Conservation (phyloP, 306 rosid genomes). For the Mimosa pudica region DNA sequence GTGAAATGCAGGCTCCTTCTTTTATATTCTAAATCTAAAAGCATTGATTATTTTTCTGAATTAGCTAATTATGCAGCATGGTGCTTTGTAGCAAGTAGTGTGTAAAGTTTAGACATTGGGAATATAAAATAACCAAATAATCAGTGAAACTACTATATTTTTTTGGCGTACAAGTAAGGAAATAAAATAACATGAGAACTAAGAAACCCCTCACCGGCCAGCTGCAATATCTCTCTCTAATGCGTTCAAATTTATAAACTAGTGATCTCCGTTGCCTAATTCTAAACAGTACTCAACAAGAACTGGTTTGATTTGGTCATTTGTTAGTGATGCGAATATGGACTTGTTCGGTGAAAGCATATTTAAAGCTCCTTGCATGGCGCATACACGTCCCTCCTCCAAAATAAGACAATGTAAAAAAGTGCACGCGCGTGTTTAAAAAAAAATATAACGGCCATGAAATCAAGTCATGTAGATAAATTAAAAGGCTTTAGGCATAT, state of each 20-base stretch:
- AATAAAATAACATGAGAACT: constrained; percentile 1
- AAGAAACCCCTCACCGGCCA: constrained; percentile 12
- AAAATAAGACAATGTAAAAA: background rate
- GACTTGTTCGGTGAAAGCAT: too few species aligned
- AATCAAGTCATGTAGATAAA: background rate
- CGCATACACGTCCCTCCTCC: too few species aligned
- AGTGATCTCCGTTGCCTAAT: background rate
- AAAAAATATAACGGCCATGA: background rate
- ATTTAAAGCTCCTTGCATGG: too few species aligned
- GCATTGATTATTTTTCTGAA: background rate
- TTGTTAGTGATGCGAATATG: too few species aligned
- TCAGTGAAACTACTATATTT: background rate
- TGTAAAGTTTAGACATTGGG: background rate
- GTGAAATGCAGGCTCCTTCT: background rate
- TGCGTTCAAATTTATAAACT: background rate
- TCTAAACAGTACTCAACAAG: too few species aligned
- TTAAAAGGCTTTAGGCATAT: background rate
- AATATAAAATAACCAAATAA: background rate
- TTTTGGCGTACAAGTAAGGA: constrained; percentile 37
- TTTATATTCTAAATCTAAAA: background rate
- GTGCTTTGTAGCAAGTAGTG: background rate
- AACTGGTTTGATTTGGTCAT: too few species aligned
- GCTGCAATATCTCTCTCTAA: background rate
- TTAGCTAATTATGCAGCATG: background rate
- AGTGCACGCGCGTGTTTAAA: background rate